Conservation (phyloP, 495 filamentous ascomycete genomes). For the Paragyromitra xinjiangensis region DNA sequence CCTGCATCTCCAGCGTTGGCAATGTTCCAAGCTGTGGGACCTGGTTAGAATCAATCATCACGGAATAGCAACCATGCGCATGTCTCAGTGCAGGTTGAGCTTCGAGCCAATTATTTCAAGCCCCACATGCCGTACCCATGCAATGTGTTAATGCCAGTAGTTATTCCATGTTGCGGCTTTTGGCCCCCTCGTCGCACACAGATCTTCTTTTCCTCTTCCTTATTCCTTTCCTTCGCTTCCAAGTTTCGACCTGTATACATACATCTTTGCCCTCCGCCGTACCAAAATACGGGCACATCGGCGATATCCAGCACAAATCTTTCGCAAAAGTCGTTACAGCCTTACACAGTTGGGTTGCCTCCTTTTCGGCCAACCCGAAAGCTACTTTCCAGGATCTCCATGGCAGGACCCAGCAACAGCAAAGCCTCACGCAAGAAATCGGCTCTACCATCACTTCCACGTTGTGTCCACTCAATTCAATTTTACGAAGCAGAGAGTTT, state of each 20-base stretch:
- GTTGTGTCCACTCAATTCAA: constrained; percentile 55
- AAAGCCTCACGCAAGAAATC: constrained; percentile 52
- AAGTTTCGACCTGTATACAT: constrained; percentile 31
- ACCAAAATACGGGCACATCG: background rate
- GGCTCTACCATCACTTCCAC: constrained; percentile 44
- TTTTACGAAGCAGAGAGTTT: constrained; percentile 57
- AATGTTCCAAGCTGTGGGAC: constrained; percentile 39
- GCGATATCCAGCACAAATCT: constrained; percentile 11
- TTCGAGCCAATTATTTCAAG: constrained; percentile 24
- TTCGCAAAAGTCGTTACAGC: background rate
- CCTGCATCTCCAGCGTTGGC: constrained; percentile 33
- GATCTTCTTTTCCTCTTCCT: constrained; percentile 24
- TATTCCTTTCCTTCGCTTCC: constrained; percentile 15
- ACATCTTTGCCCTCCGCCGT: constrained; percentile 24
- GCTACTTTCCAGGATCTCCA: constrained; percentile 26
- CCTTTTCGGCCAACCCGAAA: constrained; percentile 26
- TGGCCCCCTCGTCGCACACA: constrained; percentile 33
- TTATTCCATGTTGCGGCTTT: constrained; percentile 24
- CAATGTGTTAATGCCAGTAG: constrained; percentile 26
- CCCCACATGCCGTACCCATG: constrained; percentile 9
- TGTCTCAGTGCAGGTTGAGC: constrained; percentile 39
- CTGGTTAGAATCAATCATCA: constrained; percentile 45
- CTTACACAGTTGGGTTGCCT: constrained; percentile 19
- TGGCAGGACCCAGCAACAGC: constrained; percentile 44
- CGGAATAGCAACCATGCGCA: constrained; percentile 34